Percentiles rank a stretch among this genome's conserved stretches.
Conservation (phyloP, 345 rosid species). For the Xanthoceras sorbifolium region DNA sequence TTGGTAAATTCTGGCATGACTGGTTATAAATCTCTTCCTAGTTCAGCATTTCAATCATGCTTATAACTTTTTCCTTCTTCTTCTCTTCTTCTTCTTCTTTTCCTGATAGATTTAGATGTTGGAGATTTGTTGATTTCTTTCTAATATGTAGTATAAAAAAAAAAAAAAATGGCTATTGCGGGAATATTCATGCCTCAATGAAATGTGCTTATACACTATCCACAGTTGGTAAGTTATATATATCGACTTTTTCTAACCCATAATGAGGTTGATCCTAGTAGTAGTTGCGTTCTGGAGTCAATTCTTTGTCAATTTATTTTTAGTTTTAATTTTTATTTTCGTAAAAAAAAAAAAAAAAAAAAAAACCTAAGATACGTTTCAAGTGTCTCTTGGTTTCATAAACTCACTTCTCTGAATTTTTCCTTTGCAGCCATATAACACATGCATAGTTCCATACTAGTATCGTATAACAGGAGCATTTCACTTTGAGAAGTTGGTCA, state of each 20-base stretch:
- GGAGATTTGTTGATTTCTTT: not conserved
- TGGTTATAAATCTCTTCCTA: not conserved
- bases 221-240: not conserved
- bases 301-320: not conserved
- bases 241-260: not conserved
- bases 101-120: not conserved
- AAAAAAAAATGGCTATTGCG: not conserved
- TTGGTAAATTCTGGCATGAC: not conserved
- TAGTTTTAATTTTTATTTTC: not conserved
- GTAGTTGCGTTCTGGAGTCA: not conserved
- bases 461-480: not conserved
- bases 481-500: not conserved
- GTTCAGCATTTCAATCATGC: not conserved
- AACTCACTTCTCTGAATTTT: not conserved
- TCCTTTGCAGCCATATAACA: not conserved
- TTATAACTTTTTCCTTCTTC: too few species aligned
- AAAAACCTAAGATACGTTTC: not conserved
- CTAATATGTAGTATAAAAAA: not conserved
- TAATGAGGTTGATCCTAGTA: not conserved
- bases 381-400: not conserved
- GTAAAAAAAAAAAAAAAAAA: too few species aligned
- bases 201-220: not conserved
- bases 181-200: slow-evolving; percentile 6
- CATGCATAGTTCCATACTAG: not conserved
- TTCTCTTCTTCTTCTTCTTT: too few species aligned